Evolutionary conservation across 768 basidiomycete species (phyloP), one percentile per base, ranked within the genome.

Genomic region (Nevesoporus exiguus): DNA sequence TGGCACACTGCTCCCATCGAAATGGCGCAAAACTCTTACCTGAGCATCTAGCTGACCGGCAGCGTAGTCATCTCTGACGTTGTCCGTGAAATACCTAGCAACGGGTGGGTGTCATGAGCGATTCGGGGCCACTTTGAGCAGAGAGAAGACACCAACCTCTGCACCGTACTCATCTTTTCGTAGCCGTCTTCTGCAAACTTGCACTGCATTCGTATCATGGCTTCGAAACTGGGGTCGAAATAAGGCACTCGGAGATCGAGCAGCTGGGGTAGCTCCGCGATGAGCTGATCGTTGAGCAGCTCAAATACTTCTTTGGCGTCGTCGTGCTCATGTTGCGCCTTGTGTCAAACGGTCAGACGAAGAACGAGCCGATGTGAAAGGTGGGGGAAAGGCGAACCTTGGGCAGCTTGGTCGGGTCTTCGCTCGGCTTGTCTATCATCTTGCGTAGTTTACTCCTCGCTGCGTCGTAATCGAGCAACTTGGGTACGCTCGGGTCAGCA

Each of bases 141-240:
- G 21, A 41, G 34, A 22, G 27, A 31, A 39, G 13, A 21, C 4
- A 0, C 47, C 19, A 57, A 92, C 86, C 93, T 77, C 71, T 99
- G 96, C 9, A 98, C 95, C 42, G 92, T 86, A 47, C 93, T 88
- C 47, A 98, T 82, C 73, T 94, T 97, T 75, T 98, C 94, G 68
- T 99, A 98, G 0, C 96, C 95, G 63, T 99, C 96, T 70, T 98
- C 93, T 0, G 96, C 95, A 67, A 98, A 98, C 66, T 95, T 94
- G 66, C 90, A 84, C 66, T 99, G 97, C 84, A 97, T 91, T 29
- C 97, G 83, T 59, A 94, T 93, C 96, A 98, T 98, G 43, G 96
- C 92, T 73, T 98, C 97, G 68, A 98, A 98, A 61, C 90, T 94
- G 5, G 97, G 97, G 70, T 98, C 97, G 59, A 98, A 95, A 78